Evolutionary conservation across 1,284 basidiomycete species (phyloP).

Genomic region (Moniliophthora roreri): DNA sequence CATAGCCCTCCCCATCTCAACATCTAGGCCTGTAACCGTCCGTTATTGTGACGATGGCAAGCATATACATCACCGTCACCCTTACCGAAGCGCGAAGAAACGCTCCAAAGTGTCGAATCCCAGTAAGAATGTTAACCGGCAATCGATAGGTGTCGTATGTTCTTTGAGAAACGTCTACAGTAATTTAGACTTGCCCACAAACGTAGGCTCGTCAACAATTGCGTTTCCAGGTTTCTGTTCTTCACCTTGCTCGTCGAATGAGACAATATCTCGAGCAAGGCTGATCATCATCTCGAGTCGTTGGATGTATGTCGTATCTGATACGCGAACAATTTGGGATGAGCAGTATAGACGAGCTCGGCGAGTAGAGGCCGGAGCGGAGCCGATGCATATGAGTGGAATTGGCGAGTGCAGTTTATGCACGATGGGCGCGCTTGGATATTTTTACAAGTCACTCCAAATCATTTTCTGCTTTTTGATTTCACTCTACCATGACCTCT

Average conservation of each 20-base stretch:
- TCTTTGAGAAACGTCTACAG: slow-evolving; percentile 55
- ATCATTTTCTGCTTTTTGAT: too few species aligned
- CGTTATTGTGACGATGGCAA: too few species aligned
- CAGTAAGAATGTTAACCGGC: slow-evolving; percentile 67
- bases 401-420: slow-evolving; percentile 4
- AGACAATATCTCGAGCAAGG: slow-evolving; percentile 51
- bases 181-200: slow-evolving; percentile 78
- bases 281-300: slow-evolving; percentile 83
- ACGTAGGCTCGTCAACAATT: slow-evolving; percentile 85
- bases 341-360: slow-evolving; percentile 55
- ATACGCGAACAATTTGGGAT: slow-evolving; percentile 57
- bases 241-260: slow-evolving; percentile 5
- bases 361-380: slow-evolving; percentile 39
- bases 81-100: slow-evolving; percentile 76
- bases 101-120: slow-evolving; percentile 90
- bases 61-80: slow-evolving; percentile 15
- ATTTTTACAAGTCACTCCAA: too few species aligned
- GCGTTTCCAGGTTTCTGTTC: slow-evolving; percentile 47
- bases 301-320: slow-evolving; percentile 77
- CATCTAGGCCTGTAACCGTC: too few species aligned
- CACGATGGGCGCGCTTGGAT: background rate
- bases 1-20: too few species aligned
- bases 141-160: slow-evolving; percentile 3
- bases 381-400: slow-evolving; percentile 44
- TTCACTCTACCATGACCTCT: slow-evolving; percentile 19